These are phyloP conservation scores for Aspergillus olivimuriae DNA, from an alignment of 495 filamentous ascomycete species.

Conservation along the genomic window DNA sequence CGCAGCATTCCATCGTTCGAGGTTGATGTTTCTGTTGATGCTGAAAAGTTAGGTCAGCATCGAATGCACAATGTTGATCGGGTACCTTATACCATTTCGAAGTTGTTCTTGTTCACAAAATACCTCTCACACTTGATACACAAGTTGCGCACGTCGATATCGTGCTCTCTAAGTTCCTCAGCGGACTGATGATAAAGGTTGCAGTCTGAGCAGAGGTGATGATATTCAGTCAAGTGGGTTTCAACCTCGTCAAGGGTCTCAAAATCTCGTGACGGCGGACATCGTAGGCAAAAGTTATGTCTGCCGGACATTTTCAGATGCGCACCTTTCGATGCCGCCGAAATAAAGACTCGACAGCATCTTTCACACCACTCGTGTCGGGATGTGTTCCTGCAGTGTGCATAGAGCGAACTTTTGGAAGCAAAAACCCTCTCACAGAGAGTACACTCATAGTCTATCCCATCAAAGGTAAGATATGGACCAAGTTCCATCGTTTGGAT, in stretches of 20 bases:
- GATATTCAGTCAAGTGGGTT: slow-evolving; percentile 2
- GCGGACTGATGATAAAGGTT: slow-evolving; percentile 4
- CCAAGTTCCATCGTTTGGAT: slow-evolving; percentile 13
- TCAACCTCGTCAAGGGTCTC: slow-evolving; percentile 3
- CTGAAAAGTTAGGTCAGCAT: slow-evolving; percentile 10
- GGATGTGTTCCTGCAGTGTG: slow-evolving; percentile 10
- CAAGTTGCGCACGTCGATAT: slow-evolving; percentile 5
- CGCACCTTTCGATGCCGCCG: slow-evolving; percentile 5
- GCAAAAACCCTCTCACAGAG: slow-evolving; percentile 9
- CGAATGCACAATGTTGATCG: not conserved
- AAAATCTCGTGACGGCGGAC: slow-evolving; percentile 5
- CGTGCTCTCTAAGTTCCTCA: slow-evolving; percentile 5
- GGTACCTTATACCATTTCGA: slow-evolving; percentile 7
- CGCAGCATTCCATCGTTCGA: slow-evolving; percentile 12
- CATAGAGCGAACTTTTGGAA: slow-evolving; percentile 9
- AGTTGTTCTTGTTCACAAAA: slow-evolving; percentile 6
- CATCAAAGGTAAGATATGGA: slow-evolving; percentile 11
- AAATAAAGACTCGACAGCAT: slow-evolving; percentile 9
- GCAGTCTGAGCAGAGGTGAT: slow-evolving; percentile 8
- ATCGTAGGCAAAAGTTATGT: slow-evolving; percentile 8
- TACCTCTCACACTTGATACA: slow-evolving; percentile 4
- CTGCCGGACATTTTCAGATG: slow-evolving; percentile 7
- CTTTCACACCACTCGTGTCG: slow-evolving; percentile 10
- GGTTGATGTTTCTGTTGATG: slow-evolving; percentile 9
- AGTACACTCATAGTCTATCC: slow-evolving; percentile 11